Evolutionary conservation across 2,329 filamentous ascomycete genomes (phyloP).

Genomic region (Diaporthe sp.): DNA sequence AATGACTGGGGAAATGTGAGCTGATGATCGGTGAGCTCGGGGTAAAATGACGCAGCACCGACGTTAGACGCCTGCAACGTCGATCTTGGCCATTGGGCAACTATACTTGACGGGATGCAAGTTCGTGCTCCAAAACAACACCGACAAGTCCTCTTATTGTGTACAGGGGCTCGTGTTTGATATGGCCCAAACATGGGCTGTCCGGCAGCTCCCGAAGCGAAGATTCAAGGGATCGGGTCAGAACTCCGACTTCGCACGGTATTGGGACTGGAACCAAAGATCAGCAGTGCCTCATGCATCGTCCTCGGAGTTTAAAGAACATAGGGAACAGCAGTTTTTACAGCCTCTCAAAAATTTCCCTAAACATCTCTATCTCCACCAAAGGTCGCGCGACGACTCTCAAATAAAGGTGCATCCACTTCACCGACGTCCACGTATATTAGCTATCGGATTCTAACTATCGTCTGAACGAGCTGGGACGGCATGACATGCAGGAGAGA

Average conservation of each 20-base stretch:
- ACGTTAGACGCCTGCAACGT: conserved; percentile 12
- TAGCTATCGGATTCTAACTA: no score
- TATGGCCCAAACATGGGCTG: neutral
- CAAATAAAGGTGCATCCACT: neutral
- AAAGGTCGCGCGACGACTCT: no score
- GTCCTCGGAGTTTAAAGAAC: neutral
- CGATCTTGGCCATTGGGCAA: neutral
- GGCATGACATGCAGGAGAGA: neutral
- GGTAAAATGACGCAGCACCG: conserved; percentile 27
- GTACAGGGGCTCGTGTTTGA: neutral
- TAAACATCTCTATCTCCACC: neutral
- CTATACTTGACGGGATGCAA: neutral
- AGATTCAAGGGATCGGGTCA: no score
- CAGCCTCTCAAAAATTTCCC: neutral
- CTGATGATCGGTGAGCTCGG: conserved; percentile 24
- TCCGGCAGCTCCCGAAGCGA: neutral
- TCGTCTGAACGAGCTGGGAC: neutral
- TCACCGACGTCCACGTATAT: neutral
- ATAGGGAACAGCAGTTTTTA: neutral
- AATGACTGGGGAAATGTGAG: conserved; percentile 14
- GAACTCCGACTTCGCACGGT: no score
- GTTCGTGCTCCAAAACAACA: neutral
- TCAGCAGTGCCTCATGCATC: neutral
- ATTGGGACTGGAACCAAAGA: neutral
- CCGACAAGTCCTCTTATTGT: neutral